Base-by-base conservation (phyloP, 176 grass and related monocot species). In the Oryza glumipatula region DNA sequence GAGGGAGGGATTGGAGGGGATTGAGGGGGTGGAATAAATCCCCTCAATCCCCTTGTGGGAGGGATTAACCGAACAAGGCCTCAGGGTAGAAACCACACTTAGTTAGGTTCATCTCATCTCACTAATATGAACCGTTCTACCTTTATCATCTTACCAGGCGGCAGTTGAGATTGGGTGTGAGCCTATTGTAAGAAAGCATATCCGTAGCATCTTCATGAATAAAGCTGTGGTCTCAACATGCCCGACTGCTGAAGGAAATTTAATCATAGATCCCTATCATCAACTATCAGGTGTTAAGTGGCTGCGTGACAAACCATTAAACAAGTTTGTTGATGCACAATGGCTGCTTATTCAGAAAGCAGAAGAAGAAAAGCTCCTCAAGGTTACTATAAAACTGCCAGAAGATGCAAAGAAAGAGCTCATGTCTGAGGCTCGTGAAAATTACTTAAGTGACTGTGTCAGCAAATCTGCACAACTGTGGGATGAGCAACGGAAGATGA, bases 321-420 rank as follows among this genome's bases (percentile, higher is more conserved):
- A 74, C 60, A 90, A 91, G 46, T 99, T 99, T 94, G 72, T 39
- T 41, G 94, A 99, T 87, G 85, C 83, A 58, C 94, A 99, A 54
- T 99, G 94, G 97, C 79, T 99, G 46, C 94, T 99, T 85, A 94
- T 99, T 86, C 97, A 99, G 89, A 99, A 96, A 91, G 97, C 88
- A 51, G 94, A 99, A 82, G 97, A 99, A 89, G 97, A 96, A 47
- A 96, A 94, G 69, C 94, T 96, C 64, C 94, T 99, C 69, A 92
- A 99, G 79, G 94, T 99, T 70, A 94, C 89, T 5, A 76, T 99
- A 84, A 92, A 94, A 51, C 88, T 99, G 46, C 86, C 91, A 73
- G 91, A 92, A 82, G 79, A 88, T 79, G 92, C 91, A 14, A 92
- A 89, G 89, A 95, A 92, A 77, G 82, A 87, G 47, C 91, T 99